These are phyloP conservation scores for Xylaria intraflava DNA, from an alignment of 495 filamentous ascomycete species.

Conservation along the genomic window DNA sequence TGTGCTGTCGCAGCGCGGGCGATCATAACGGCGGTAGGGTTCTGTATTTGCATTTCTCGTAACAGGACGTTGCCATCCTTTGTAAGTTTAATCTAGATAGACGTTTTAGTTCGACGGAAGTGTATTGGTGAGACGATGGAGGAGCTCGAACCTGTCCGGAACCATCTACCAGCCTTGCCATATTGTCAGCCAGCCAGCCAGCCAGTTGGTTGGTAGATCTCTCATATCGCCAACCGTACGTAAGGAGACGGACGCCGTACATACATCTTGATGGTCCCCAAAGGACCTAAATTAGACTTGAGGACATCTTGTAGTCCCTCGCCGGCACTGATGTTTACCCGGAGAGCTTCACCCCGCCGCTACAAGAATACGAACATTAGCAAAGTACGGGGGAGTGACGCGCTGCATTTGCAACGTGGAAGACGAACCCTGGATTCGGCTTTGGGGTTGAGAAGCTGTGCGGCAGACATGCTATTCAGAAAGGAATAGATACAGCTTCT, in stretches of 20 bases:
- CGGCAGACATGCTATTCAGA: constrained; percentile 63
- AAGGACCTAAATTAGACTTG: constrained; percentile 90
- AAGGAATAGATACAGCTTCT: not conserved
- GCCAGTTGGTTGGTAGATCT: not conserved
- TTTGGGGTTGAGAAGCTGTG: constrained; percentile 95
- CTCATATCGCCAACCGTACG: not conserved
- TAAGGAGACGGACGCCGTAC: constrained; percentile 16
- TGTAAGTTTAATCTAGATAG: constrained; percentile 85
- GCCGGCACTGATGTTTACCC: constrained; percentile 93
- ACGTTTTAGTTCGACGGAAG: constrained; percentile 9
- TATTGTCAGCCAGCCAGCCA: constrained; percentile 25
- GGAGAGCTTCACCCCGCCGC: constrained; percentile 91
- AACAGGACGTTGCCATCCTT: constrained; percentile 97
- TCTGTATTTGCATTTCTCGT: constrained; percentile 94
- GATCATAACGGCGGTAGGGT: constrained; percentile 96
- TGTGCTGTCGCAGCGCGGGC: constrained; percentile 94
- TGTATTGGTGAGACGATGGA: constrained; percentile 2
- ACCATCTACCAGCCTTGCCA: constrained; percentile 82
- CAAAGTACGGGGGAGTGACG: constrained; percentile 31
- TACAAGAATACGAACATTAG: constrained; percentile 34
- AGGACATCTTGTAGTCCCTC: constrained; percentile 94
- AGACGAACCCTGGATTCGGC: constrained; percentile 83
- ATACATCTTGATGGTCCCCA: constrained; percentile 95
- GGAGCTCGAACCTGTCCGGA: constrained; percentile 68
- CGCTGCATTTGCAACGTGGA: not conserved